Conservation (phyloP, 179 eudicot species). For the Drosera spatulata region DNA sequence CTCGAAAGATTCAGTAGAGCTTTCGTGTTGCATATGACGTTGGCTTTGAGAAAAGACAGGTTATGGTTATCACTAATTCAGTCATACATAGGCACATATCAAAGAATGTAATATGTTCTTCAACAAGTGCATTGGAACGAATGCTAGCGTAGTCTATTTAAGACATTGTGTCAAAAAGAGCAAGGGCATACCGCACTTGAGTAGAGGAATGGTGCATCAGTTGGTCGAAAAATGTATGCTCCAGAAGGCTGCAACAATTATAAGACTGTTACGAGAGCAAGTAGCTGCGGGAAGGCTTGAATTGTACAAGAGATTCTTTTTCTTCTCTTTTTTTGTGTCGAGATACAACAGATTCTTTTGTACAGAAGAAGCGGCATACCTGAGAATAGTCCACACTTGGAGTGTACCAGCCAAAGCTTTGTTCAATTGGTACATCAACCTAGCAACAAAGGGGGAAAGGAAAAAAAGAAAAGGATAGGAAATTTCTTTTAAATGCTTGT, state of each 20-base stretch:
- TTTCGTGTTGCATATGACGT: neutral
- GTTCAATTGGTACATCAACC: constrained; percentile 60
- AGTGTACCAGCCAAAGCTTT: constrained; percentile 54
- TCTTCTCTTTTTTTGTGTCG: too few relatives aligned
- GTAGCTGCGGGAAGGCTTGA: neutral
- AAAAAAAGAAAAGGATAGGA: too few relatives aligned
- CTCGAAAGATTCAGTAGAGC: neutral
- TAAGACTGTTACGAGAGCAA: neutral
- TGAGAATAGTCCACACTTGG: constrained; percentile 34
- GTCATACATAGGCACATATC: too few relatives aligned
- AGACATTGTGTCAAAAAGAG: neutral
- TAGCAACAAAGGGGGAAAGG: constrained; percentile 4
- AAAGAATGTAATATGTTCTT: too few relatives aligned
- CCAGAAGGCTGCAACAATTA: constrained; percentile 51
- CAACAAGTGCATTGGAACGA: neutral
- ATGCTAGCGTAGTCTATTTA: neutral
- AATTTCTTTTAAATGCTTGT: constrained; percentile 2
- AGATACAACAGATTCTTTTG: neutral
- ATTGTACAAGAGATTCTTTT: too few relatives aligned
- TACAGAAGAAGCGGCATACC: constrained; percentile 24
- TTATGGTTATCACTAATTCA: too few relatives aligned
- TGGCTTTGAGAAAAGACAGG: too few relatives aligned
- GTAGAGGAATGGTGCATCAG: constrained; percentile 29
- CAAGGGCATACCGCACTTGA: constrained; percentile 41
- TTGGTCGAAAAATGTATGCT: constrained; percentile 75